phyloP scores from a whole-genome alignment of 257 asterid species.

The Scutellaria minor region DNA sequence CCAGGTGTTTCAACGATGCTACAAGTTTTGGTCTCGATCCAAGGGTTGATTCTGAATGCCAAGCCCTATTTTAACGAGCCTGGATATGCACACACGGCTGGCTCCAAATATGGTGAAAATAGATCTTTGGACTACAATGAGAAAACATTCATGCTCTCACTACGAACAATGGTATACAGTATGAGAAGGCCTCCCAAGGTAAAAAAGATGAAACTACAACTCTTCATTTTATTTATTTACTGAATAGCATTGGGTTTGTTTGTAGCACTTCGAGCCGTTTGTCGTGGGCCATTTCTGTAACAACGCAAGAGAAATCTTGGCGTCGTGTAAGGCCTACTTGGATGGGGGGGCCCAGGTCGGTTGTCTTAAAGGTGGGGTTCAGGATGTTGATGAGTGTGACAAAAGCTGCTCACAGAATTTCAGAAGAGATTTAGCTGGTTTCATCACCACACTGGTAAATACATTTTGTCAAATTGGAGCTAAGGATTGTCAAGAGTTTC shows the following conservation, averaged over 20 bases:
- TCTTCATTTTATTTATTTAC: too few relatives aligned
- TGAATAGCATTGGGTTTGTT: too few relatives aligned
- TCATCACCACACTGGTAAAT: slow-evolving; percentile 54
- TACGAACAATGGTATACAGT: slow-evolving; percentile 79
- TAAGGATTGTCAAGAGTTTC: slow-evolving; percentile 69
- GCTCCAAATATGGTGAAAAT: slow-evolving; percentile 61
- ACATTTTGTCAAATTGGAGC: slow-evolving; percentile 61
- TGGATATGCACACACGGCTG: slow-evolving; percentile 53
- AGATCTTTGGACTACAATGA: slow-evolving; percentile 66
- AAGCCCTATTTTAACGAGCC: slow-evolving; percentile 94
- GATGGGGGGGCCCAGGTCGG: slow-evolving; percentile 97
- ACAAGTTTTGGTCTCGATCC: slow-evolving; percentile 94
- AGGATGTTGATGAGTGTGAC: slow-evolving; percentile 81
- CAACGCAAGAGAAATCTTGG: slow-evolving; percentile 61
- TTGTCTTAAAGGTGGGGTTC: slow-evolving; percentile 79
- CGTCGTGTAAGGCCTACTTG: slow-evolving; percentile 77
- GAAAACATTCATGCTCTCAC: slow-evolving; percentile 62
- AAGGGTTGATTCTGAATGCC: slow-evolving; percentile 85
- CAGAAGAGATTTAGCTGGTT: slow-evolving; percentile 49
- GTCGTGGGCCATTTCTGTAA: slow-evolving; percentile 68
- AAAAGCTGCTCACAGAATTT: slow-evolving; percentile 72
- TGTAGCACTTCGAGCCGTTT: slow-evolving; percentile 77
- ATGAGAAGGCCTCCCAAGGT: slow-evolving; percentile 91
- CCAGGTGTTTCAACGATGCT: slow-evolving; percentile 76
- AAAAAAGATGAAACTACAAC: not conserved